A percentile compares a stretch with the other conserved stretches of the same genome.
Evolutionary conservation across 495 filamentous ascomycete species (phyloP).

Genomic region (Viridothelium virens): DNA sequence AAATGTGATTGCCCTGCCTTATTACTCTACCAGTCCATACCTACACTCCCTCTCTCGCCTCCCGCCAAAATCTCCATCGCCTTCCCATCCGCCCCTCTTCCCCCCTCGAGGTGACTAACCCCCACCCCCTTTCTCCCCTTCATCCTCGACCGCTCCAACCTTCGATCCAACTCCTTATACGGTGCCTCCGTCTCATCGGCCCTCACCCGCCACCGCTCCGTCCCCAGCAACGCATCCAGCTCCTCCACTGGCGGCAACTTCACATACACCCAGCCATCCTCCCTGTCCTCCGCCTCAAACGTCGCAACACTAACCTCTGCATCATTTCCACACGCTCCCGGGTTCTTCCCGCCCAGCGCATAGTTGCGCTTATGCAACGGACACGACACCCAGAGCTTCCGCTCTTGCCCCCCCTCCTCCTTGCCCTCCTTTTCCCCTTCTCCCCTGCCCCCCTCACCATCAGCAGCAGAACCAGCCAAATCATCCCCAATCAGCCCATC

Average conservation of each 20-base stretch:
- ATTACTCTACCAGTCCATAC: conserved; percentile 59
- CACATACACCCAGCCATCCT: conserved; percentile 76
- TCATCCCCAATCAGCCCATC: conserved; percentile 82
- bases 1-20: neutral
- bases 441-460: too few species aligned
- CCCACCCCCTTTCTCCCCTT: conserved; percentile 50
- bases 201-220: conserved; percentile 73
- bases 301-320: conserved; percentile 72
- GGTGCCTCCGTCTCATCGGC: conserved; percentile 58
- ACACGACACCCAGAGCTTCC: conserved; percentile 77
- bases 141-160: conserved; percentile 43
- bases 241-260: conserved; percentile 81
- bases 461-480: conserved; percentile 12
- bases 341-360: conserved; percentile 58
- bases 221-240: conserved; percentile 74
- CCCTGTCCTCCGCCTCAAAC: conserved; percentile 70
- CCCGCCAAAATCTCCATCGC: conserved; percentile 40
- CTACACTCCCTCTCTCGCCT: conserved; percentile 41
- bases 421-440: too few species aligned
- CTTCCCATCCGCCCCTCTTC: conserved; percentile 40
- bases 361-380: conserved; percentile 93
- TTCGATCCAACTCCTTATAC: conserved; percentile 64
- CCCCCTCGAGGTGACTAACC: conserved; percentile 42
- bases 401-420: too few species aligned
- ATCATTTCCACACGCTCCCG: conserved; percentile 73